Evolutionary conservation across 2,329 filamentous ascomycete genomes (phyloP).

Genomic region (Simplicillium aogashimaense): DNA sequence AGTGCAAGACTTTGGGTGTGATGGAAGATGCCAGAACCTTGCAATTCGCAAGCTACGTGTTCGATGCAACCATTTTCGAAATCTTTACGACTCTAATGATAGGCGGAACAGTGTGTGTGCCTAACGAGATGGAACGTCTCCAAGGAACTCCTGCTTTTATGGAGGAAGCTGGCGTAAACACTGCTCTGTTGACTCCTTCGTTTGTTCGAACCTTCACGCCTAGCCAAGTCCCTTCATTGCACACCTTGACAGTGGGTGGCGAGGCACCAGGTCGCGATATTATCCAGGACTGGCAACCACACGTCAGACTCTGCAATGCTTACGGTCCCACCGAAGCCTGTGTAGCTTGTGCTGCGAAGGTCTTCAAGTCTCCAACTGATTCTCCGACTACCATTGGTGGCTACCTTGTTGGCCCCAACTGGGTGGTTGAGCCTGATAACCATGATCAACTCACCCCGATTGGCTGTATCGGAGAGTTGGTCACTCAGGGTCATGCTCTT

Average conservation of each 20-base stretch:
- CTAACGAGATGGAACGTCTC: constrained; percentile 2
- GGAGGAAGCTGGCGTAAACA: not conserved
- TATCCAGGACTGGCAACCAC: constrained; percentile 8
- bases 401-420: constrained; percentile 5
- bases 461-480: constrained; percentile 8
- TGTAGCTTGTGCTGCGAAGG: not conserved
- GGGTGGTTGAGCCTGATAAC: constrained; percentile 10
- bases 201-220: constrained; percentile 5
- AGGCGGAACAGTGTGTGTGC: constrained; percentile 4
- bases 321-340: constrained; percentile 28
- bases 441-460: constrained; percentile 5
- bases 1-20: not conserved
- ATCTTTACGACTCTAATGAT: constrained; percentile 3
- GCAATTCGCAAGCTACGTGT: constrained; percentile 6
- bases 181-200: constrained; percentile 3
- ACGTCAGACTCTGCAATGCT: constrained; percentile 24
- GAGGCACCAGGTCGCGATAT: constrained; percentile 21
- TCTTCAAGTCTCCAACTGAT: not conserved
- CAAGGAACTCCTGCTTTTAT: constrained; percentile 3
- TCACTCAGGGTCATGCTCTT: constrained; percentile 6
- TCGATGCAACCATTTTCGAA: constrained; percentile 5
- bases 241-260: constrained; percentile 10
- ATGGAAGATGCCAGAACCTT: constrained; percentile 1
- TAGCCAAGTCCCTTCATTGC: constrained; percentile 5
- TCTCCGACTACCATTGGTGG: not conserved